These are phyloP conservation scores for Hyphopichia pseudoburtonii DNA, from an alignment of 1,139 yeast genomes.

Conservation along the genomic window DNA sequence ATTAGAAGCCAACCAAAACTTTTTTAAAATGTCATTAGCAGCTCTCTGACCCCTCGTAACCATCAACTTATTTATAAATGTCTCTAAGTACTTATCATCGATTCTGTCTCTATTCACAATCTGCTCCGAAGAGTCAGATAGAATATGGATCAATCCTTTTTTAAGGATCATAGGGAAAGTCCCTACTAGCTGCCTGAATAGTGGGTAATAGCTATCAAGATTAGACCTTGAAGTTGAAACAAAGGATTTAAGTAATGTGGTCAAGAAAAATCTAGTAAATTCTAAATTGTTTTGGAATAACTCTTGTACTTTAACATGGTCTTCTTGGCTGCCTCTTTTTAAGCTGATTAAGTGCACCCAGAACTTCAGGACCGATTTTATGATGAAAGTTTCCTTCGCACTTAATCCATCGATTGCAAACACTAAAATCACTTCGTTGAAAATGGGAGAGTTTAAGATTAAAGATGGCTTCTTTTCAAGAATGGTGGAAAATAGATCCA, in stretches of 20 bases:
- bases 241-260: conserved; percentile 34
- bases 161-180: conserved; percentile 52
- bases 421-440: conserved; percentile 36
- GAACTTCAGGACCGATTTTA: conserved; percentile 61
- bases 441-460: conserved; percentile 34
- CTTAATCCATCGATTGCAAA: conserved; percentile 47
- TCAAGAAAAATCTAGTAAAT: conserved; percentile 19
- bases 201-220: conserved; percentile 54
- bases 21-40: conserved; percentile 55
- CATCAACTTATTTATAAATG: conserved; percentile 55
- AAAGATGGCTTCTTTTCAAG: conserved; percentile 53
- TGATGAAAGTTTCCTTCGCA: conserved; percentile 63
- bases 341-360: conserved; percentile 61
- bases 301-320: conserved; percentile 36
- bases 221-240: conserved; percentile 59
- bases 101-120: conserved; percentile 11
- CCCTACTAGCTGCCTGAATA: conserved; percentile 53
- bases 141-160: conserved; percentile 31
- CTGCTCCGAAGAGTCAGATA: conserved; percentile 9
- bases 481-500: conserved; percentile 44
- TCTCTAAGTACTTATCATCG: conserved; percentile 22
- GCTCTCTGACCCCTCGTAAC: conserved; percentile 65
- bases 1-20: conserved; percentile 62
- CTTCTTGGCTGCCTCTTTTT: conserved; percentile 52
- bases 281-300: conserved; percentile 44